Base-by-base conservation (phyloP, 192 early-diverging fungal genomes). In the Phycomyces blakesleeanus region DNA sequence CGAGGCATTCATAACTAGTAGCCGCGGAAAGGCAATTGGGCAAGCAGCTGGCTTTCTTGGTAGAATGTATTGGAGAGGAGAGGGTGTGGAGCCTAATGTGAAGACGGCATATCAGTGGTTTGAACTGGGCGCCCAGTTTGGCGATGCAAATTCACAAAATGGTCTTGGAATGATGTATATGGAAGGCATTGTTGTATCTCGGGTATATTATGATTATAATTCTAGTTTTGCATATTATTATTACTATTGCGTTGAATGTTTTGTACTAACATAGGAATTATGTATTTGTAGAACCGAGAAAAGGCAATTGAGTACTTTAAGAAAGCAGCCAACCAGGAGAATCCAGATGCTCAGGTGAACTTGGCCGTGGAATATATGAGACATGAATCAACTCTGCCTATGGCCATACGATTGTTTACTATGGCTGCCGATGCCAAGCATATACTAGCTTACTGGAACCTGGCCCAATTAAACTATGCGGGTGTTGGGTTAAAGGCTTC, bases 21-120 rank as follows among this genome's bases (percentile, higher is more conserved):
- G 62, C 14, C 47, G 27, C 11, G 55, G 60, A 52, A 62, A 69
- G 29, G 44, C 42, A 12, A 89, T 87, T 14, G 87, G 87, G 6
- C 67, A 88, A 59, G 89, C 94, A 0, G 89, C 92, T 10, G 89
- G 89, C 5, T 84, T 87, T 70, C 61, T 93, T 20, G 97, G 95
- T 0, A 66, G 78, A 25, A 97, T 99, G 95, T 87, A 90, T 64
- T 84, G 85, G 87, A 85, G 97, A 29, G 97, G 95, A 25, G 95
- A 98, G 66, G 93, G 93, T 25, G 86, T 86, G 34, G 26, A 69
- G 1, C 67, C 66, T 22, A 76, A 91, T 68, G 78, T 84, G 5
- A 55, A 55, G 6, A 81, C 72, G 20, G 97, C 97, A 5, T 55
- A 83, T 4, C 44, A 74, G 42, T 99, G 93, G 91, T 94, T 97